Base-by-base conservation (phyloP, 345 rosid species). In the Camelina sativa region DNA sequence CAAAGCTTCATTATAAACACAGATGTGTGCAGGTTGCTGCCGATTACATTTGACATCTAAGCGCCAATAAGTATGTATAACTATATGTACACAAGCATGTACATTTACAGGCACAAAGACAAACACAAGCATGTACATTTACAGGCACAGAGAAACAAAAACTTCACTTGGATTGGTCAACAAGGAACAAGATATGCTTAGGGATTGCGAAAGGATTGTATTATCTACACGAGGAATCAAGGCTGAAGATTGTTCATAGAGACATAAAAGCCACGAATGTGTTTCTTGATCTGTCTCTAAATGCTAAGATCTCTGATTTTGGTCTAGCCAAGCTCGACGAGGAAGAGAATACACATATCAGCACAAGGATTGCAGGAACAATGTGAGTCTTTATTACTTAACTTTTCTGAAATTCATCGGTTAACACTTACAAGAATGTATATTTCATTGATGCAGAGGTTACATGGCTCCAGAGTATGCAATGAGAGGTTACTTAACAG, bases 381-480 rank as follows among this genome's bases (percentile, higher is more conserved):
- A 80, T 65, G 96, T 90, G 23, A 85, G 85, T 62, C 38, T 41
- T 51, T 11, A 15, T 35, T 20, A 50, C 51, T 43, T 54, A 10
- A 20, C 10, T 43, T 41, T n/a, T 47, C 46, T 53, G 3, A 8
- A 2, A 34, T 20, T 9, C 35, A 44, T 51, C n/a, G 7, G 8
- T 58, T 67, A 23, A 38, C 25, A 46, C 34, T 20, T 40, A 70
- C 52, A 1, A 1, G 16, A 30, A 4, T 47, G 34, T 12, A 59
- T 16, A 5, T 32, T 38, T 74, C 8, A 46, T n/a, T 37, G 43
- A 22, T 54, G 23, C 74, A 89, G 98, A 84, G 98, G 98, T 40
- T 94, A 91, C 77, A 94, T 94, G 97, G 97, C 98, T 71, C 97
- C 98, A 2, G 98, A 93, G 80, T 91, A 93, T 74, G 98, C 98